Evolutionary conservation across 352 stramenopile species (phyloP), one percentile per base, ranked within the genome.

Genomic region (Thalassiosira hispida): DNA sequence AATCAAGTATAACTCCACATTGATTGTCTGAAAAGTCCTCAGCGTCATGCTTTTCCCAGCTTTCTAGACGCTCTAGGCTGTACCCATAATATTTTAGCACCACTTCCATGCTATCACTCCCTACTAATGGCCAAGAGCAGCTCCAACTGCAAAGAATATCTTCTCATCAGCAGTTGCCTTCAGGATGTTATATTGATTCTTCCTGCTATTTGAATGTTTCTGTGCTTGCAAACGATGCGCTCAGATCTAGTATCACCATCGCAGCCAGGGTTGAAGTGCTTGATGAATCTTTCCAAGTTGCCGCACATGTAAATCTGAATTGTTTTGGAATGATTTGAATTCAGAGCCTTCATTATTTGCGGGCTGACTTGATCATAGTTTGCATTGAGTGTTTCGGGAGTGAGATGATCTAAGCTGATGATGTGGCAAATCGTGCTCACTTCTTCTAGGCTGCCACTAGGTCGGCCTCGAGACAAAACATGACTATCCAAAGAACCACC

Each of bases 71-170:
- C 51, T 67, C 70, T 18, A 79, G 18, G 31, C 59, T 79, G 23
- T 66, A 79, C 12, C 70, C 59, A 46, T 72, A 72, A 27, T 46
- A 51, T 7, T 79, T 72, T 2, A 79, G 49, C 35, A 79, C 33
- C 14, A 20, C 47, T 16, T 60, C 42, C 27, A 79, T 49, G 25
- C 47, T 79, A 29, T 66, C 57, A 29, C 62, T 46, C n/a, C 70
- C 70, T 42, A 59, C 7, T 31, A 46, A 33, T 3, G 35, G 27
- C 70, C 70, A 79, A 67, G 59, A 23, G 47, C 16, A 33, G 46
- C 16, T 22, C 70, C 70, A 55, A 79, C 44, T 29, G 70, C 61
- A 59, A 79, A 79, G 1, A 79, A 23, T 31, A 70, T 49, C 46
- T 47, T 71, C 14, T 79, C 33, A 38, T 71, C 38, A 40, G 59